Evolutionary conservation across 2,329 filamentous ascomycete species (phyloP).

Genomic region (Fusarium sp.): DNA sequence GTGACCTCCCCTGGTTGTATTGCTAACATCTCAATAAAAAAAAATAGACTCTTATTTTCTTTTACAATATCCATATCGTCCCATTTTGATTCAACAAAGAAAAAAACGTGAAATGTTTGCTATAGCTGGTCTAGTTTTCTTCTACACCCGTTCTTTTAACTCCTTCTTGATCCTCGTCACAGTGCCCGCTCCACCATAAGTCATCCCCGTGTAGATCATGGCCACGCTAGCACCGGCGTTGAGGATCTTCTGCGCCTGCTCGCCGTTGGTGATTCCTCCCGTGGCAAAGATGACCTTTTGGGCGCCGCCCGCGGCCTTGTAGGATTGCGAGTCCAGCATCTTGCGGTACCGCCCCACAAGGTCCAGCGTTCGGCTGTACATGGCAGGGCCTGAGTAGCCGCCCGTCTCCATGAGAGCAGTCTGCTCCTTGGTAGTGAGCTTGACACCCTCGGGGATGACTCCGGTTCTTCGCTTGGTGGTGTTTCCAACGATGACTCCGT

Average conservation of each 20-base stretch:
- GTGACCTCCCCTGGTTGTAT: background rate
- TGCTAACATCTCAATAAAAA: background rate
- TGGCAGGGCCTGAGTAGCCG: slow-evolving; percentile 88
- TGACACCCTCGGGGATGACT: slow-evolving; percentile 70
- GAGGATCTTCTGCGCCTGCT: slow-evolving; percentile 80
- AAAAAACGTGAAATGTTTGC: slow-evolving; percentile 37
- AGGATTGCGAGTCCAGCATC: slow-evolving; percentile 64
- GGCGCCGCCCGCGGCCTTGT: slow-evolving; percentile 47
- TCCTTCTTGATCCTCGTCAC: slow-evolving; percentile 70
- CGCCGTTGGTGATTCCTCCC: slow-evolving; percentile 88
- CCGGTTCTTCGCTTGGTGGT: slow-evolving; percentile 85
- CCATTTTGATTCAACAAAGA: slow-evolving; percentile 29
- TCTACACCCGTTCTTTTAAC: slow-evolving; percentile 58
- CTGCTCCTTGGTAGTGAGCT: slow-evolving; percentile 71
- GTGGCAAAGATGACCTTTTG: slow-evolving; percentile 91
- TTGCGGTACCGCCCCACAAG: slow-evolving; percentile 82
- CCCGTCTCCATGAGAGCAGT: slow-evolving; percentile 76
- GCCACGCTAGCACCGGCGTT: slow-evolving; percentile 90
- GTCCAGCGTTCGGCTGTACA: slow-evolving; percentile 80
- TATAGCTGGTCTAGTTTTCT: slow-evolving; percentile 32
- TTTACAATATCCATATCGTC: slow-evolving; percentile 2
- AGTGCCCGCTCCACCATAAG: slow-evolving; percentile 70
- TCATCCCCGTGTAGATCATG: slow-evolving; percentile 84
- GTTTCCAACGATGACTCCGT: slow-evolving; percentile 96
- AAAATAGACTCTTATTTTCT: background rate